Percentiles rank a stretch among this genome's conserved stretches.
Evolutionary conservation across 2,329 filamentous ascomycete species (phyloP).

Genomic region (Volutella citrinella): DNA sequence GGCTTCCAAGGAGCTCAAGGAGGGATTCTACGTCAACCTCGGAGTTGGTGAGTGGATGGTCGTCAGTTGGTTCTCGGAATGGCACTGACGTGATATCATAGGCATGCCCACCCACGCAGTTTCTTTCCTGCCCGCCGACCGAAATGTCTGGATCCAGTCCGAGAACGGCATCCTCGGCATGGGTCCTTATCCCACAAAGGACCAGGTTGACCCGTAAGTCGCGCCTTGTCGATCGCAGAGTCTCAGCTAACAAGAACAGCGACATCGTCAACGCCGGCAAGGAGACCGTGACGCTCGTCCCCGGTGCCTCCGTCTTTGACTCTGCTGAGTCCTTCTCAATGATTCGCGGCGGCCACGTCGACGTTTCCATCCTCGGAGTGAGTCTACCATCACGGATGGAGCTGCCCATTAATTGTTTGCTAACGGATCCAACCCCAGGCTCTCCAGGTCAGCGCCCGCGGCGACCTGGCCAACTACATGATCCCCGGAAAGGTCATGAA

Average conservation of each 20-base stretch:
- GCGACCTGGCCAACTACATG: constrained; percentile 87
- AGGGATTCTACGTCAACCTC: constrained; percentile 77
- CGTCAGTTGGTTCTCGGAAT: too few relatives aligned
- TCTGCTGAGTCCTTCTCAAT: constrained; percentile 80
- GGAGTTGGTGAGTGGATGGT: constrained; percentile 62
- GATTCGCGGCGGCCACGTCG: constrained; percentile 81
- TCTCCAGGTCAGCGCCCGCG: constrained; percentile 74
- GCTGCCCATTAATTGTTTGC: neutral
- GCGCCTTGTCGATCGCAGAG: neutral
- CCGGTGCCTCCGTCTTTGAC: constrained; percentile 75
- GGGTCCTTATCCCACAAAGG: constrained; percentile 72
- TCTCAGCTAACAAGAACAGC: constrained; percentile 23
- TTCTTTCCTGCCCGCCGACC: constrained; percentile 64
- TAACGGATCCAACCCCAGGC: constrained; percentile 37
- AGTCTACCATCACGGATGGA: constrained; percentile 12
- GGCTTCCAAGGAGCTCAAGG: constrained; percentile 76
- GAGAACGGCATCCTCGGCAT: constrained; percentile 86
- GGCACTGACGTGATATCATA: constrained; percentile 10
- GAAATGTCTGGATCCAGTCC: constrained; percentile 78
- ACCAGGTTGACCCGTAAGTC: constrained; percentile 62
- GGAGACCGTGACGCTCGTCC: constrained; percentile 77
- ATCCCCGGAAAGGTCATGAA: constrained; percentile 85
- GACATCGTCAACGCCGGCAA: constrained; percentile 87
- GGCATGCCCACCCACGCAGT: constrained; percentile 86
- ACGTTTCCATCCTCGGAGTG: constrained; percentile 76